A percentile compares a stretch with the other conserved stretches of the same genome.
These are phyloP conservation scores for Citrus unshiu DNA, from an alignment of 345 rosid species.

Conservation along the genomic window DNA sequence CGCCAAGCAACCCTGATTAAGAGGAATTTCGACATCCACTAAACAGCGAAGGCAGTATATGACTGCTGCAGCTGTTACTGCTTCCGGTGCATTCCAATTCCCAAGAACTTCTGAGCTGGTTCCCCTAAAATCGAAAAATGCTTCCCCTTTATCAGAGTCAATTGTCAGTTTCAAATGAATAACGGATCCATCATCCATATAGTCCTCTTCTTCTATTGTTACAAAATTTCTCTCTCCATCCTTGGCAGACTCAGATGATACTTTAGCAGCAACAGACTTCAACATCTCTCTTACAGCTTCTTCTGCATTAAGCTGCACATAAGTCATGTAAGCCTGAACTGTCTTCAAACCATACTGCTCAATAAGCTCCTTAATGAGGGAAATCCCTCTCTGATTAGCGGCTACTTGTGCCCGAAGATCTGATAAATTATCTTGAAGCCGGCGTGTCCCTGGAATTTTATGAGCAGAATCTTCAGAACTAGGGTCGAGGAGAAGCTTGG, in stretches of 20 bases:
- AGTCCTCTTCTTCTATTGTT: constrained; percentile 77
- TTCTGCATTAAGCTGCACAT: constrained; percentile 89
- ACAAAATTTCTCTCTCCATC: constrained; percentile 28
- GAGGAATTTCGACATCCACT: constrained; percentile 89
- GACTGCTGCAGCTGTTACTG: constrained; percentile 92
- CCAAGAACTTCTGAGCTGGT: constrained; percentile 94
- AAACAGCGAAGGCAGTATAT: constrained; percentile 90
- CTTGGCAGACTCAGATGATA: constrained; percentile 35
- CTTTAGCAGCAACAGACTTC: constrained; percentile 66
- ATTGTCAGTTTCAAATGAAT: constrained; percentile 76
- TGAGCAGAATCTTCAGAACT: constrained; percentile 40
- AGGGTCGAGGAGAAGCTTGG: constrained; percentile 66
- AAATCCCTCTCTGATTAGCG: constrained; percentile 92
- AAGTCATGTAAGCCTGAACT: constrained; percentile 91
- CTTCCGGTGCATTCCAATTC: constrained; percentile 98
- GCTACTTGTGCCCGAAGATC: constrained; percentile 98
- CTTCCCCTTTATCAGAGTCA: constrained; percentile 72
- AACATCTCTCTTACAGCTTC: constrained; percentile 96
- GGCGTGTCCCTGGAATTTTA: constrained; percentile 80
- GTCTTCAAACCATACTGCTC: constrained; percentile 80
- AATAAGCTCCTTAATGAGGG: constrained; percentile 80
- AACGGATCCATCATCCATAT: constrained; percentile 91
- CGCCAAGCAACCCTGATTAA: constrained; percentile 92
- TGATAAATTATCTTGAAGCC: constrained; percentile 85
- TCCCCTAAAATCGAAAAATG: constrained; percentile 78